A percentile compares a stretch with the other conserved stretches of the same genome.
phyloP scores from a whole-genome alignment of 768 basidiomycete genomes.

The Botryobasidium botryosum region DNA sequence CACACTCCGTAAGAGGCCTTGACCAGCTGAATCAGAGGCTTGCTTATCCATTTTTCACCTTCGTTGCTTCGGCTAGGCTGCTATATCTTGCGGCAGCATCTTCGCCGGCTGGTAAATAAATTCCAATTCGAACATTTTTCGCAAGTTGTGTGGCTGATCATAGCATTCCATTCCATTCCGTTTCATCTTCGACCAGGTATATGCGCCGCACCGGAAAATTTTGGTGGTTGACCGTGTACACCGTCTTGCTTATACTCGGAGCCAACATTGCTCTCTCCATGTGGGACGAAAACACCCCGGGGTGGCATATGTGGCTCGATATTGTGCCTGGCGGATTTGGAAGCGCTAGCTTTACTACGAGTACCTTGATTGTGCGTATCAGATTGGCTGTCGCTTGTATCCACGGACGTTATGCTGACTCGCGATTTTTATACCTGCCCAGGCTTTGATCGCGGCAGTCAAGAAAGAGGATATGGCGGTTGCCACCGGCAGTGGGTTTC shows the following conservation, averaged over 20 bases:
- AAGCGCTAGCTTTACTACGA: conserved; percentile 72
- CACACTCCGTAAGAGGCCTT: conserved; percentile 54
- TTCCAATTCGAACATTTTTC: conserved; percentile 2
- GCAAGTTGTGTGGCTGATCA: not conserved
- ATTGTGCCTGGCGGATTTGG: conserved; percentile 71
- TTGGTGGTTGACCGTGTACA: conserved; percentile 51
- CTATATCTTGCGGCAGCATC: conserved; percentile 71
- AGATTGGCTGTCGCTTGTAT: not conserved
- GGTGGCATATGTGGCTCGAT: conserved; percentile 57
- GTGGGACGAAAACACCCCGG: conserved; percentile 49
- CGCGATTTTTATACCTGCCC: conserved; percentile 12
- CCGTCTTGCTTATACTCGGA: conserved; percentile 41
- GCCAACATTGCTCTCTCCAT: conserved; percentile 42
- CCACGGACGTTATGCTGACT: not conserved
- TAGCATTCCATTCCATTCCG: conserved; percentile 5
- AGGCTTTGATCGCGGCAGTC: conserved; percentile 82
- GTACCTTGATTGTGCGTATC: conserved; percentile 49
- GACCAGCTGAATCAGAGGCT: conserved; percentile 6
- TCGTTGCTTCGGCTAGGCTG: conserved; percentile 30
- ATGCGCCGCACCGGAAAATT: conserved; percentile 80
- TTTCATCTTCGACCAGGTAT: conserved; percentile 35
- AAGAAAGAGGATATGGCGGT: conserved; percentile 69
- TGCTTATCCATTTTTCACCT: conserved; percentile 10
- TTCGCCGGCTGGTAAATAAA: conserved; percentile 72
- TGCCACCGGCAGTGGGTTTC: conserved; percentile 68